These are phyloP conservation scores for Gautieria morchelliformis DNA, from an alignment of 768 basidiomycete species.

Conservation along the genomic window DNA sequence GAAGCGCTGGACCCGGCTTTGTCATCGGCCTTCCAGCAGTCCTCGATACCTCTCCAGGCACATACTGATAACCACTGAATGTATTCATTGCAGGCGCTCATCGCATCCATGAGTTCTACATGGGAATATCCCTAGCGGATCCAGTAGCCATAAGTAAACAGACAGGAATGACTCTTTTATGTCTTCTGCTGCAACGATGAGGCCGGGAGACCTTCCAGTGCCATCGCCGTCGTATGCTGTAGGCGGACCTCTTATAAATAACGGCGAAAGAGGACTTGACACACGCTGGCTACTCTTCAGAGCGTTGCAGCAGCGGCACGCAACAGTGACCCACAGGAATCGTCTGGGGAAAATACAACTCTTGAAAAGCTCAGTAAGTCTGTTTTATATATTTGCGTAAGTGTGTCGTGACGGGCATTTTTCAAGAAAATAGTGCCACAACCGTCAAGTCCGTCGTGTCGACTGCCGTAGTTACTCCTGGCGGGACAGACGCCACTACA, in stretches of 20 bases:
- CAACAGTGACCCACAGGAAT: not conserved
- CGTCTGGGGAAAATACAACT: not conserved
- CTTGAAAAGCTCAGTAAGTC: not conserved
- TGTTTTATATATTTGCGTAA: not conserved
- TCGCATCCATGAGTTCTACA: no score
- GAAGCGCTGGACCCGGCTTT: no score
- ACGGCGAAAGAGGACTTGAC: not conserved
- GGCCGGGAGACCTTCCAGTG: not conserved
- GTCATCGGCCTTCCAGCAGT: no score
- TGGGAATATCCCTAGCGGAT: no score
- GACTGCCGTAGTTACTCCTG: not conserved
- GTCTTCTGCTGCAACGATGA: not conserved
- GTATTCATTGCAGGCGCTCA: no score
- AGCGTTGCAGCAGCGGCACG: not conserved
- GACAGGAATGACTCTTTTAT: not conserved
- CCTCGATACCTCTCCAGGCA: no score
- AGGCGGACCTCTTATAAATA: not conserved
- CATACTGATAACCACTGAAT: no score
- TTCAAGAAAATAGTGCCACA: not conserved
- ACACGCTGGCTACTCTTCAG: not conserved
- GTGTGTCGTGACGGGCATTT: not conserved
- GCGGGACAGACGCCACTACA: not conserved
- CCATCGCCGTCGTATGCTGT: not conserved
- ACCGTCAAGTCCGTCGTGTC: not conserved
- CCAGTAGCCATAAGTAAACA: not conserved